Evolutionary conservation across 1,284 basidiomycete genomes (phyloP).

Genomic region (Schizophyllum amplum): DNA sequence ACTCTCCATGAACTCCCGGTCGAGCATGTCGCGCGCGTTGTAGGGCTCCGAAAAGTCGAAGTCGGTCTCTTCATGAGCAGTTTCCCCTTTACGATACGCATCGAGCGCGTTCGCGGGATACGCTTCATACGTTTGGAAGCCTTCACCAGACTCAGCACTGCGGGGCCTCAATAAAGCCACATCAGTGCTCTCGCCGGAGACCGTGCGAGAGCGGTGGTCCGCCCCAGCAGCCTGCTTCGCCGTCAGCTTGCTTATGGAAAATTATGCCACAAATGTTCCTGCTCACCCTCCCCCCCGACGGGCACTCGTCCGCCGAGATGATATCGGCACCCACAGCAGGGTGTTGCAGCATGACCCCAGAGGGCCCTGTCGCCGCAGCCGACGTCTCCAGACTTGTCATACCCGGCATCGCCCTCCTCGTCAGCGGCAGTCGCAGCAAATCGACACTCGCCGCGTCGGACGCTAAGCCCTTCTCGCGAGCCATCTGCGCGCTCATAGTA

Average conservation of each 20-base stretch:
- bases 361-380: no score
- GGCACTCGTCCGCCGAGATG: no score
- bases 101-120: no score
- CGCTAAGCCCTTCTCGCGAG: background rate
- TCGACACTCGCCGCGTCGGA: background rate
- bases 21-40: constrained; percentile 19
- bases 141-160: background rate
- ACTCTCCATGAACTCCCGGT: constrained; percentile 36
- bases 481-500: background rate
- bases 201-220: background rate
- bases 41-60: background rate
- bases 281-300: no score
- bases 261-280: no score
- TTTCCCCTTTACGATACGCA: background rate
- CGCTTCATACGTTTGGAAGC: background rate
- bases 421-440: background rate
- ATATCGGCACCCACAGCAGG: no score
- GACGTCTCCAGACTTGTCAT: no score
- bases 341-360: no score
- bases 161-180: background rate
- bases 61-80: background rate
- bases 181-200: background rate
- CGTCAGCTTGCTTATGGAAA: no score
- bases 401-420: background rate
- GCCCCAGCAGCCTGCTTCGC: no score